These are phyloP conservation scores for Candida namnaoensis DNA, from an alignment of 805 yeast species.

Conservation along the genomic window DNA sequence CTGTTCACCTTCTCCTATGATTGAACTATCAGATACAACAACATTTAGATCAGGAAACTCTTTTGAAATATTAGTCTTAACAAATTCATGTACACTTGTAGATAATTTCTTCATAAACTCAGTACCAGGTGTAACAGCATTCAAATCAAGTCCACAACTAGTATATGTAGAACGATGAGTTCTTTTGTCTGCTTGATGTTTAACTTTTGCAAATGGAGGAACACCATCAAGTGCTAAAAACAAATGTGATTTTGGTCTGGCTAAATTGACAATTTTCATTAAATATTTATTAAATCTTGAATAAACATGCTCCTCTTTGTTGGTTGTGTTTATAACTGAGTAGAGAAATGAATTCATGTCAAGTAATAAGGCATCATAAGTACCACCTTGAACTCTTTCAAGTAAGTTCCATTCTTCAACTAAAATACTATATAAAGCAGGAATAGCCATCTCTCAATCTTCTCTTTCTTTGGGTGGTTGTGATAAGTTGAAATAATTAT, in stretches of 20 bases:
- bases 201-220: constrained; percentile 95
- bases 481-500: too few species aligned
- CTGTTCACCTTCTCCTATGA: constrained; percentile 97
- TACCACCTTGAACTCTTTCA: too few species aligned
- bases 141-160: constrained; percentile 45
- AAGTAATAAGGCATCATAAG: constrained; percentile 33
- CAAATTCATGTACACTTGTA: constrained; percentile 60
- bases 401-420: too few species aligned
- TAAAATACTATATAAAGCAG: too few species aligned
- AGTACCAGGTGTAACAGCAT: constrained; percentile 91
- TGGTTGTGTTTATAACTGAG: constrained; percentile 54
- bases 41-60: constrained; percentile 75
- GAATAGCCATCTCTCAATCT: too few species aligned
- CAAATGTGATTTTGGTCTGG: constrained; percentile 66
- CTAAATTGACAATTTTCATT: constrained; percentile 71
- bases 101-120: constrained; percentile 84
- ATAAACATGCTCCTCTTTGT: constrained; percentile 52
- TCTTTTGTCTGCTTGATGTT: constrained; percentile 86
- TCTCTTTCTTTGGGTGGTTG: too few species aligned
- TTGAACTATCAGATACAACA: constrained; percentile 78
- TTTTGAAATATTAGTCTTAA: constrained; percentile 66
- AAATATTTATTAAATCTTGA: constrained; percentile 77
- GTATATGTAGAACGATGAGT: constrained; percentile 24
- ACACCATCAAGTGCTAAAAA: constrained; percentile 97
- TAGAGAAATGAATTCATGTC: constrained; percentile 94